Evolutionary conservation across 208 protist genomes (phyloP), one percentile per base, ranked within the genome.

Genomic region (Porcisia deanei): DNA sequence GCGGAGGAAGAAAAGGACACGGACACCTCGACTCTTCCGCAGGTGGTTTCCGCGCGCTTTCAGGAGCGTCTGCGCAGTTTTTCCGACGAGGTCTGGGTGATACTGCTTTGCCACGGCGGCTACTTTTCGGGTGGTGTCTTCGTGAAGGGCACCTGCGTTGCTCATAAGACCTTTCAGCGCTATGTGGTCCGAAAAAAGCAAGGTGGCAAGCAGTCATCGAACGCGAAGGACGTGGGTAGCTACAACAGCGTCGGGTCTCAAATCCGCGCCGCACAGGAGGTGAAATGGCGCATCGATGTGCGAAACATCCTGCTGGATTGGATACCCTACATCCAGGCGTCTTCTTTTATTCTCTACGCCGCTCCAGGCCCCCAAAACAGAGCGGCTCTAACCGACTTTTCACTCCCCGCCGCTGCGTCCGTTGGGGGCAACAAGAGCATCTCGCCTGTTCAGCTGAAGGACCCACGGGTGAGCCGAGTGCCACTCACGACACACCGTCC

Each of bases 181-280:
- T 98, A 98, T 72, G 91, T 97, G 5, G 89, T 95, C 68, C 90
- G 95, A 37, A 98, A 98, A 71, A 98, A 98, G 79, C 95, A 98
- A 79, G 95, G 95, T 25, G 92, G 93, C 39, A 93, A 94, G 74
- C 95, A 98, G 78, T 94, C 92, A 1, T 92, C 79, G 20, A 89
- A 91, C 70, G 90, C 92, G 22, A 94, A 94, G 80, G 91, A 97
- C 60, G 79, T 74, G 6, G 83, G 85, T 22, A 92, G 87, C 61
- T 96, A 90, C 73, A 85, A 89, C 75, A 95, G 91, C 59, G 84
- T 91, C 9, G 95, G 95, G 22, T 95, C 92, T 1, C 85, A 92
- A 74, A 97, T 98, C 41, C 88, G 95, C n/a, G 84, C 86, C 18
- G 86, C 88, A 9, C 93, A 98, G 68, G 95, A 98, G 77, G 74